Evolutionary conservation across 2,329 filamentous ascomycete genomes (phyloP).

Genomic region (Aspergillus hiratsukae): DNA sequence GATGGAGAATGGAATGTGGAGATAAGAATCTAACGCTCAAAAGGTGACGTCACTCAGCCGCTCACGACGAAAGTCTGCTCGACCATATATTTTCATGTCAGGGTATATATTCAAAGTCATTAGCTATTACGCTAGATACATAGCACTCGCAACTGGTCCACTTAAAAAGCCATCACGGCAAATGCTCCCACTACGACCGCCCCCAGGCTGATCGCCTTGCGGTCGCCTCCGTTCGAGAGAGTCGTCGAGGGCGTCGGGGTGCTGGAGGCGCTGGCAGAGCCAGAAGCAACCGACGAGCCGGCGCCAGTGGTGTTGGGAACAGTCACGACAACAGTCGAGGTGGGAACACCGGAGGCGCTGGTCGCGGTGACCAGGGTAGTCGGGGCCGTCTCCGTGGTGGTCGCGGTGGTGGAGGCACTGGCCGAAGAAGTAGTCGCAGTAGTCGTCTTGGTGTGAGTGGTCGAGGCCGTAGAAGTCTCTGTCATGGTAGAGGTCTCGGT

Average conservation of each 20-base stretch:
- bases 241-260: conserved; percentile 10
- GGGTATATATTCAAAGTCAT: not conserved
- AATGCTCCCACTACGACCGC: conserved; percentile 30
- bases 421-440: not conserved
- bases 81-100: not conserved
- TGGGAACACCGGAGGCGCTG: not conserved
- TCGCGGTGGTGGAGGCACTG: not conserved
- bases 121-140: not conserved
- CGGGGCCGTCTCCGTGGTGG: not conserved
- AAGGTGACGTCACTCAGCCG: not conserved
- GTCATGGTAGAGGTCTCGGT: not conserved
- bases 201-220: conserved; percentile 32
- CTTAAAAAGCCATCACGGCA: conserved; percentile 35
- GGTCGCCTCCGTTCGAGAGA: conserved; percentile 30
- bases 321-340: not conserved
- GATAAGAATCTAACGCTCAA: not conserved
- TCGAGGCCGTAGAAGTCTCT: not conserved
- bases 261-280: conserved; percentile 9
- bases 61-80: too few relatives aligned
- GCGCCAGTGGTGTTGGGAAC: conserved; percentile 3
- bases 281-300: conserved; percentile 8
- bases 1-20: not conserved
- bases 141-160: not conserved
- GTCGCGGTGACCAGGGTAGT: not conserved
- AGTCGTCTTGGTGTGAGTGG: not conserved